Base-by-base conservation (phyloP, 192 early-diverging fungal genomes). In the Spinellus fusiger region DNA sequence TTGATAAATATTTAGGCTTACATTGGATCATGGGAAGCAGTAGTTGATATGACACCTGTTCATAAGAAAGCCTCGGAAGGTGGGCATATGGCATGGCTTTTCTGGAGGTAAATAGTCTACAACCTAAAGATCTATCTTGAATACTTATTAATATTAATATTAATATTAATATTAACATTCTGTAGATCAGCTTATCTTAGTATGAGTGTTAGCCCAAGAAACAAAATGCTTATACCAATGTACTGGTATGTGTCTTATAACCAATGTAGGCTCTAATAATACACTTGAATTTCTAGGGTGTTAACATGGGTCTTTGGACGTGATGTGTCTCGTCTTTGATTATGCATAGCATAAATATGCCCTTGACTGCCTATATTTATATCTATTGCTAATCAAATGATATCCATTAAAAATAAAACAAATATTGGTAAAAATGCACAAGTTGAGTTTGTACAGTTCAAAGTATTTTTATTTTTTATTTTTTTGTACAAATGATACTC, bases 171-270 rank as follows among this genome's bases (percentile, higher is more conserved):
- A 37, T 37, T 9, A n/a, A 44, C 3, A 44, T 44, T 3, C 13
- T n/a, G 18, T 10, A 44, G 90, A 48, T 84, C 82, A 1, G 80
- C 87, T 8, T 92, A 92, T 65, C 61, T 90, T 28, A 85, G 77
- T 4, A 84, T 84, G 82, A 80, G 73, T 44, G 85, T 90, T 33
- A 80, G 73, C 7, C 28, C 74, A 7, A 59, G 85, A 44, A 92
- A 92, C 75, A 90, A 84, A 73, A 73, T 89, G 72, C 64, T 87
- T 10, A 91, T 91, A 67, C 83, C 87, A 0, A 77, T 84, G 76
- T 81, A 85, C 59, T 89, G 87, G 86, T 63, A 62, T 47, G 54
- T 72, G 18, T 0, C 3, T 63, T 49, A 1, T 56, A 9, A 28
- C 16, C n/a, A 3, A 29, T 4, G 7, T 9, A 44, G 12, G 16